These are phyloP conservation scores for Prillingera fragicola DNA, from an alignment of 1,284 basidiomycete species.

Conservation along the genomic window DNA sequence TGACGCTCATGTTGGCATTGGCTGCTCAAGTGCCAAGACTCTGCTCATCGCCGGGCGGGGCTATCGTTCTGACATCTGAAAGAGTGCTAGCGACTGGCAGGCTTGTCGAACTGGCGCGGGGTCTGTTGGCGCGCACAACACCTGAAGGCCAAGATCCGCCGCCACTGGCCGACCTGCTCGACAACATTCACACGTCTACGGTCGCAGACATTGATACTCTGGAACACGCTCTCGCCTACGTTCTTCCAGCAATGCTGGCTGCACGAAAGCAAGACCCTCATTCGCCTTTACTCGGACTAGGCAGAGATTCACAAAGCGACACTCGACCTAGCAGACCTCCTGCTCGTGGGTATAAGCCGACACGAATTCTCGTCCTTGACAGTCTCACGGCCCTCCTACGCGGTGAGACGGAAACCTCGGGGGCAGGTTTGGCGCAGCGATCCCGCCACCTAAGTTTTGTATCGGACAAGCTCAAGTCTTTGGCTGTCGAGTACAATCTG, in stretches of 20 bases:
- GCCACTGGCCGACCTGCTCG: slow-evolving; percentile 47
- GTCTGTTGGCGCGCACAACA: slow-evolving; percentile 10
- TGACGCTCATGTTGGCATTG: slow-evolving; percentile 71
- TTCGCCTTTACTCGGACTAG: slow-evolving; percentile 2
- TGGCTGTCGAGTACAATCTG: slow-evolving; percentile 60
- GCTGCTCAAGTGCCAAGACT: slow-evolving; percentile 61
- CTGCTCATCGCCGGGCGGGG: slow-evolving; percentile 55
- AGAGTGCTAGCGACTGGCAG: slow-evolving; percentile 64
- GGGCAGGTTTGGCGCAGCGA: slow-evolving; percentile 60
- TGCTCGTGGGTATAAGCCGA: slow-evolving; percentile 18
- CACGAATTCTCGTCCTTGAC: slow-evolving; percentile 68
- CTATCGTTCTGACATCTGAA: slow-evolving; percentile 68
- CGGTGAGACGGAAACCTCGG: slow-evolving; percentile 26
- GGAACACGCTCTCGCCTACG: slow-evolving; percentile 59
- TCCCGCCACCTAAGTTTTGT: slow-evolving; percentile 64
- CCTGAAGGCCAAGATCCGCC: not conserved
- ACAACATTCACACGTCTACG: slow-evolving; percentile 62
- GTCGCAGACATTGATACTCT: slow-evolving; percentile 59
- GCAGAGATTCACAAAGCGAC: no score
- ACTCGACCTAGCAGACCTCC: no score
- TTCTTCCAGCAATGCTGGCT: slow-evolving; percentile 59
- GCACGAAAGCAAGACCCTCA: not conserved
- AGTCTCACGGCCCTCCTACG: slow-evolving; percentile 75
- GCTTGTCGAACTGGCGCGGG: slow-evolving; percentile 48
- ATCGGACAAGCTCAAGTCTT: slow-evolving; percentile 60